Base-by-base conservation (phyloP, 2,329 filamentous ascomycete species). In the Neurospora sp. region DNA sequence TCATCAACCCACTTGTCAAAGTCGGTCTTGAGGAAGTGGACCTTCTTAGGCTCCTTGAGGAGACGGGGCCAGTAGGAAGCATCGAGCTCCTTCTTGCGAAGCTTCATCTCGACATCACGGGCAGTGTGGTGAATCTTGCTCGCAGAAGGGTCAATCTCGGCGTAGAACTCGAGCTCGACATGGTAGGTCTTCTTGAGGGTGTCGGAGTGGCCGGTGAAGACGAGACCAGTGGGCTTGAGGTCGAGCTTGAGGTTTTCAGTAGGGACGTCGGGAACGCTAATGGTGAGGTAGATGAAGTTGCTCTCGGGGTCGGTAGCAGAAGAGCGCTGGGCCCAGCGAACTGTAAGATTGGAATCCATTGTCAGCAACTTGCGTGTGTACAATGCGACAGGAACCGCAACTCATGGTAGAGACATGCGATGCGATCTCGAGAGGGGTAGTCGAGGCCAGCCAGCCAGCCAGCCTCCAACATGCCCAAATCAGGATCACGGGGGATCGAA, bases 1-100 rank as follows among this genome's bases (percentile, higher is more conserved):
- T 97, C 93, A 76, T 97, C 94, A 77, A 97, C 92, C 94, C 94
- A 97, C 91, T 97, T 97, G 85, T 97, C 94, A 77, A 99, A 99
- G 84, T 99, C 91, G 74, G 96, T 98, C 90, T 97, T 97, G 78
- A 99, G 83, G 88, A 93, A 99, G 84, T 98, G 96, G 69, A 92
- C 84, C 86, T 93, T 97, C 87, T 92, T 91, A 75, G 85, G 82
- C 72, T 95, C 92, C 89, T 97, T 97, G 80, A 97, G 87, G 78
- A 99, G 87, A 74, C 96, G 89, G 73, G 94, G 94, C 96, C 96
- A 99, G 88, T 91, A 98, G 82, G 96, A 93, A 78, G 93, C 89
- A 83, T 93, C 92, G 74, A 96, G 87, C 79, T 97, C 93, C 90
- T 97, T 97, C 92, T 99, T 99, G 83, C 92, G 89, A 81, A 99